phyloP scores from a whole-genome alignment of 768 basidiomycete species.

The Leccinum subtestaceum region DNA sequence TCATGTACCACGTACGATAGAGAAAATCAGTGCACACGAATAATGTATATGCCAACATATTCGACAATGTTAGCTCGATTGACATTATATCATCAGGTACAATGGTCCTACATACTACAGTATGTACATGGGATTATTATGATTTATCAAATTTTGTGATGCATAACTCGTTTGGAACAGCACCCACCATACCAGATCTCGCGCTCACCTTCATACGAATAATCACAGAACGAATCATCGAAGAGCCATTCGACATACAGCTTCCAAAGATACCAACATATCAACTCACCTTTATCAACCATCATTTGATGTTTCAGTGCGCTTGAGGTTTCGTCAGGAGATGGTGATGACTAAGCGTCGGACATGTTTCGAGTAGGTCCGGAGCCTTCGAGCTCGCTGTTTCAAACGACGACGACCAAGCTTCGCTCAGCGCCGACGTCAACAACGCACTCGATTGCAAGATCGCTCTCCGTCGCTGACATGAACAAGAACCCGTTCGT shows the following conservation, averaged over 20 bases:
- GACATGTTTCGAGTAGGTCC: conserved; percentile 15
- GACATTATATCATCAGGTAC: too few relatives aligned
- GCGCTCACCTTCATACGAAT: not conserved
- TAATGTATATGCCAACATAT: too few relatives aligned
- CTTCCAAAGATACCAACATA: not conserved
- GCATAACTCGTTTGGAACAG: not conserved
- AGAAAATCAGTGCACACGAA: too few relatives aligned
- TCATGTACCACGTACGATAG: too few relatives aligned
- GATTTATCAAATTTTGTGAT: too few relatives aligned
- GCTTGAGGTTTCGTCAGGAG: not conserved
- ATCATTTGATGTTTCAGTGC: not conserved
- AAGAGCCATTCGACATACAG: not conserved
- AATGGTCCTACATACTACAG: too few relatives aligned
- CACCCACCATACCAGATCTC: not conserved
- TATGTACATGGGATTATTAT: too few relatives aligned
- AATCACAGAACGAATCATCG: not conserved
- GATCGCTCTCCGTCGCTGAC: conserved; percentile 8
- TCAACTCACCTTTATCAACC: not conserved
- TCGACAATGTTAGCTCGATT: too few relatives aligned
- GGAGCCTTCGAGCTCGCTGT: conserved; percentile 18
- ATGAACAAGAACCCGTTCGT: conserved; percentile 90
- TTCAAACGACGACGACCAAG: conserved; percentile 25
- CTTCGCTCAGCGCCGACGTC: conserved; percentile 10
- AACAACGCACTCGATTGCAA: conserved; percentile 8
- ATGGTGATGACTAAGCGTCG: conserved; percentile 26